Conservation (phyloP, 805 yeast species). For the Hanseniaspora meyeri region DNA sequence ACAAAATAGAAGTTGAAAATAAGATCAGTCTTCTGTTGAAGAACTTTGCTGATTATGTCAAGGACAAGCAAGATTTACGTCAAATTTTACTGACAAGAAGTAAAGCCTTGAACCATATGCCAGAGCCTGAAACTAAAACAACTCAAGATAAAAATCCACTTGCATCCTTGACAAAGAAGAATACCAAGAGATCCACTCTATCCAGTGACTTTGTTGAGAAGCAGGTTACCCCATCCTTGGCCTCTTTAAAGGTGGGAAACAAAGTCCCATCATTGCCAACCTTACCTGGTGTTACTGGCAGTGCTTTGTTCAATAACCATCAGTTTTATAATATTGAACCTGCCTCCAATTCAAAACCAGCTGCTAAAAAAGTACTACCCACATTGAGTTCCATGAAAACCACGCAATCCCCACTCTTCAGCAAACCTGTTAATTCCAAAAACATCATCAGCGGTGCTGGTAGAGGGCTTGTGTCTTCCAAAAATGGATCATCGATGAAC, state of each 20-base stretch:
- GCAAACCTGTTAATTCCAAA: not conserved
- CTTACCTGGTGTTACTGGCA: not conserved
- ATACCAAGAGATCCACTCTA: not conserved
- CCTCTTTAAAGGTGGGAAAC: not conserved
- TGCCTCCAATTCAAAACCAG: not conserved
- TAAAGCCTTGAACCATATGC: slow-evolving; percentile 19
- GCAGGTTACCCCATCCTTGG: not conserved
- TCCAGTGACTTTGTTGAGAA: not conserved
- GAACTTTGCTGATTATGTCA: slow-evolving; percentile 49
- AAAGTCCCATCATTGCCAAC: not conserved
- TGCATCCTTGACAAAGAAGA: not conserved
- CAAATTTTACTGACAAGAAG: slow-evolving; percentile 18
- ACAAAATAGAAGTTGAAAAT: slow-evolving; percentile 16
- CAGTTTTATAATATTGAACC: not conserved
- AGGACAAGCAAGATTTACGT: slow-evolving; percentile 34
- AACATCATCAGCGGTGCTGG: slow-evolving; percentile 1
- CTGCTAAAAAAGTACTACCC: not conserved
- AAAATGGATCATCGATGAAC: not conserved
- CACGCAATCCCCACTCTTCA: not conserved
- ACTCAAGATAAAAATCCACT: slow-evolving; percentile 8
- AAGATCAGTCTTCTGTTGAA: slow-evolving; percentile 39
- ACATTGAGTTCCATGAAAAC: not conserved
- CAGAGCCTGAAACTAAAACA: slow-evolving; percentile 12
- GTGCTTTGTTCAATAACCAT: not conserved
- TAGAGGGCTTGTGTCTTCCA: not conserved